These are phyloP conservation scores for Pseudogymnoascus sp. DNA, from an alignment of 2,329 filamentous ascomycete genomes.

Conservation along the genomic window DNA sequence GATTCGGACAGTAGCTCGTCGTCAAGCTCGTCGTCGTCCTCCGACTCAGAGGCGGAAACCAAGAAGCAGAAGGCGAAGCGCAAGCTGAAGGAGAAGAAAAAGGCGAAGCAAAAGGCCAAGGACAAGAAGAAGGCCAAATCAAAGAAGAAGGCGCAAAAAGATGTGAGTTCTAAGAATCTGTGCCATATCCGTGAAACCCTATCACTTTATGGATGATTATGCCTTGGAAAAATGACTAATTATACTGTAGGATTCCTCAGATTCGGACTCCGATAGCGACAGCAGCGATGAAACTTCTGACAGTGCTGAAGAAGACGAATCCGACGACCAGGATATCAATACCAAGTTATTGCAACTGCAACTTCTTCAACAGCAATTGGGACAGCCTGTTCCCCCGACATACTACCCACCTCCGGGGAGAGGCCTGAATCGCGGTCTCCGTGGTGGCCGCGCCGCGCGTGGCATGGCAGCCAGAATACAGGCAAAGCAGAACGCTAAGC, in stretches of 20 bases:
- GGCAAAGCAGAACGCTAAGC: conserved; percentile 19
- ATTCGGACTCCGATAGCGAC: conserved; percentile 25
- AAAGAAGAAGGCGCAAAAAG: conserved; percentile 31
- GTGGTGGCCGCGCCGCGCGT: conserved; percentile 9
- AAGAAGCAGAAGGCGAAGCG: conserved; percentile 28
- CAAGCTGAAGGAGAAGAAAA: conserved; percentile 29
- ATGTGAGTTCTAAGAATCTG: conserved; percentile 15
- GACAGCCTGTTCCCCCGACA: conserved; percentile 11
- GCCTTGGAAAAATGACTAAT: conserved; percentile 10
- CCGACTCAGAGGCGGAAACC: conserved; percentile 19
- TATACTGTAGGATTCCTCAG: conserved; percentile 15
- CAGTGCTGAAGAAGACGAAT: conserved; percentile 27
- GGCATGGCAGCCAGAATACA: conserved; percentile 16
- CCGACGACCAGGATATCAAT: conserved; percentile 24
- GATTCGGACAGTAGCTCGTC: conserved; percentile 12
- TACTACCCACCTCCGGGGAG: conserved; percentile 10
- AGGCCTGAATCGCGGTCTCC: conserved; percentile 10
- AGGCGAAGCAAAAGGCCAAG: conserved; percentile 27
- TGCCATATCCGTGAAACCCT: conserved; percentile 12
- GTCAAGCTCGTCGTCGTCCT: conserved; percentile 11
- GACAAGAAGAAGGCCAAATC: conserved; percentile 32
- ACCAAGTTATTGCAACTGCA: conserved; percentile 23
- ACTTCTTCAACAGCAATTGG: conserved; percentile 15
- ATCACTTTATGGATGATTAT: background rate
- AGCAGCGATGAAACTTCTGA: conserved; percentile 23